Percentiles rank a stretch among this genome's conserved stretches.
phyloP scores from a whole-genome alignment of 805 yeast genomes.

The Yarrowia bubula region DNA sequence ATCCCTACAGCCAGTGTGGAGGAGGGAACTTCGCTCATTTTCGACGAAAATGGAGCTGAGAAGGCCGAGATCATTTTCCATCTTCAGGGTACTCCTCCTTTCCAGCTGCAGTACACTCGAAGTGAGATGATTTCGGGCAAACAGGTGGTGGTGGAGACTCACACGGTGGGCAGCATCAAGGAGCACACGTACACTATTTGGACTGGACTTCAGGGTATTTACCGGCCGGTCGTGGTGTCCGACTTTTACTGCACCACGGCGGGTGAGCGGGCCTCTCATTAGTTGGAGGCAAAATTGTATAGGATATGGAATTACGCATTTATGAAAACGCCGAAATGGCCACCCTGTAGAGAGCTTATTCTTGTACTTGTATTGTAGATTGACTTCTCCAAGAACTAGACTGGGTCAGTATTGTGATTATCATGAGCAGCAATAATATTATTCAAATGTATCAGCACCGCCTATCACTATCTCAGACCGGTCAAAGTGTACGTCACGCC shows the following conservation, averaged over 20 bases:
- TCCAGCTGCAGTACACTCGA: constrained; percentile 78
- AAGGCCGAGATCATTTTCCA: constrained; percentile 81
- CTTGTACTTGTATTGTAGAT: background rate
- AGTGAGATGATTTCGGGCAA: constrained; percentile 48
- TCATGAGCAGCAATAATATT: no score
- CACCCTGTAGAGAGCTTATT: no score
- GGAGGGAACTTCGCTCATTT: constrained; percentile 71
- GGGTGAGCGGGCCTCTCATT: constrained; percentile 24
- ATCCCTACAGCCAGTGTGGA: constrained; percentile 78
- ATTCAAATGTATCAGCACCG: no score
- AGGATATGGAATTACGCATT: constrained; percentile 14
- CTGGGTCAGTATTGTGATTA: no score
- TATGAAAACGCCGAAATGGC: background rate
- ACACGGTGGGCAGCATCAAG: constrained; percentile 57
- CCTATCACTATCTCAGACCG: no score
- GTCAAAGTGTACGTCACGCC: no score
- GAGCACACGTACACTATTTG: constrained; percentile 65
- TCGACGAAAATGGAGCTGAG: constrained; percentile 92
- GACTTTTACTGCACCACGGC: constrained; percentile 67
- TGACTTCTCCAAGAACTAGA: no score
- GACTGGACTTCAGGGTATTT: constrained; percentile 87
- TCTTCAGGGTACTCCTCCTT: constrained; percentile 89
- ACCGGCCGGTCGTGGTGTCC: constrained; percentile 85
- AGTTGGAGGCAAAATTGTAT: background rate
- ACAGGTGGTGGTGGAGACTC: constrained; percentile 56